These are phyloP conservation scores for Takashimella tepidaria DNA, from an alignment of 1,284 basidiomycete species.

Conservation along the genomic window DNA sequence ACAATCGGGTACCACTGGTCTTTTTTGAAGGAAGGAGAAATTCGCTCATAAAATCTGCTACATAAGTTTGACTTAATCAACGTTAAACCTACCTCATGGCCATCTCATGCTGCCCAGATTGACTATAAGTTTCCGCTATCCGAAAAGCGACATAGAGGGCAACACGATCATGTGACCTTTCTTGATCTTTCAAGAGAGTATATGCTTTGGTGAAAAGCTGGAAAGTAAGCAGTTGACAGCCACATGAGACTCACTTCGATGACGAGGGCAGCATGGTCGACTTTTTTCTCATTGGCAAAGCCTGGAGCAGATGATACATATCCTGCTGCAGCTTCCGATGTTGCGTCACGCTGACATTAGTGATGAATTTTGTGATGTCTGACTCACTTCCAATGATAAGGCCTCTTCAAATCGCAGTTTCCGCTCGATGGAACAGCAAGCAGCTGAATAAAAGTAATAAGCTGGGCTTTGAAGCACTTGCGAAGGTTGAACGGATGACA, in stretches of 20 bases:
- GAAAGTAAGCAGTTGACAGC: slow-evolving; percentile 2
- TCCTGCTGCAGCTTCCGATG: slow-evolving; percentile 25
- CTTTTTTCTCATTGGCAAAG: slow-evolving; percentile 78
- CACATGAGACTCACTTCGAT: slow-evolving; percentile 59
- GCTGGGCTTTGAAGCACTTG: slow-evolving; percentile 76
- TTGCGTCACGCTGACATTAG: slow-evolving; percentile 5
- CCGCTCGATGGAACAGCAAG: slow-evolving; percentile 70
- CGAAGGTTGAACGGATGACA: slow-evolving; percentile 41
- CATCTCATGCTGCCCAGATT: slow-evolving; percentile 63
- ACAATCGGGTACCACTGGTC: slow-evolving; percentile 72
- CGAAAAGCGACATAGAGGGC: slow-evolving; percentile 78
- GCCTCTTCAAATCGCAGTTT: slow-evolving; percentile 61
- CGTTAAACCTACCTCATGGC: slow-evolving; percentile 62
- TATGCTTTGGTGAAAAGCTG: slow-evolving; percentile 87
- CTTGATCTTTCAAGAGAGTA: slow-evolving; percentile 71
- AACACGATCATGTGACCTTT: slow-evolving; percentile 57
- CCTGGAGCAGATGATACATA: slow-evolving; percentile 45
- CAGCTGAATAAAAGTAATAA: slow-evolving; percentile 84
- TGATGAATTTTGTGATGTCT: not conserved
- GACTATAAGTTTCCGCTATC: slow-evolving; percentile 71
- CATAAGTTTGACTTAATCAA: not conserved
- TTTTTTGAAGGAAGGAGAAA: slow-evolving; percentile 72
- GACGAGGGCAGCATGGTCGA: slow-evolving; percentile 73
- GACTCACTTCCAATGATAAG: slow-evolving; percentile 57
- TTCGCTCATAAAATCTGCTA: slow-evolving; percentile 77